Evolutionary conservation across 176 grass and related monocot genomes (phyloP).

Genomic region (Neostapfia colusana): DNA sequence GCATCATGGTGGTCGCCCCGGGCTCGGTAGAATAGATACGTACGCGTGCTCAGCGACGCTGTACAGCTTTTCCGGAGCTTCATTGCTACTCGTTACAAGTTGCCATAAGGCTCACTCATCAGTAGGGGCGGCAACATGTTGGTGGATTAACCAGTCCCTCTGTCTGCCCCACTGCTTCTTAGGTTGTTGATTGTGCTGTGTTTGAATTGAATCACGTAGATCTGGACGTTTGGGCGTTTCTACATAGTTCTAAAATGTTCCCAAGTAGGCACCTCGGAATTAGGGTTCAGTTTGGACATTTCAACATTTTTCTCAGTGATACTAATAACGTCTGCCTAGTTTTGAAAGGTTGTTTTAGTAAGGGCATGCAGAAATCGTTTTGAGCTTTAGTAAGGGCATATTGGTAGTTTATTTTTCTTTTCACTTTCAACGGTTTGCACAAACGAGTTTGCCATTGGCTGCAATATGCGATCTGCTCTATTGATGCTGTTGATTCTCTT

Average conservation of each 20-base stretch:
- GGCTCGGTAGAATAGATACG: too few species aligned
- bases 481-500: constrained; percentile 25
- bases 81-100: not conserved
- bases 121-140: not conserved
- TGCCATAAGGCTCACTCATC: not conserved
- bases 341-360: not conserved
- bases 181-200: not conserved
- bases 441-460: not conserved
- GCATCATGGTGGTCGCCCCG: not conserved
- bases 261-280: not conserved
- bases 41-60: not conserved
- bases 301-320: too few species aligned
- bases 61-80: not conserved
- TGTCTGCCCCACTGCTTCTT: too few species aligned
- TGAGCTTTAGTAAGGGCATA: too few species aligned
- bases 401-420: not conserved
- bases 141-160: not conserved
- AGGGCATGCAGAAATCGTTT: too few species aligned
- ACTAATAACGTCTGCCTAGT: not conserved
- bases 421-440: not conserved
- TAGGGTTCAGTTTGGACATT: not conserved
- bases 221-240: not conserved
- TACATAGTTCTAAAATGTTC: not conserved
- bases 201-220: not conserved
- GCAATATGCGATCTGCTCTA: not conserved